Conservation (phyloP, 2,329 filamentous ascomycete species). For the Hawksworthiomyces lignivorus region DNA sequence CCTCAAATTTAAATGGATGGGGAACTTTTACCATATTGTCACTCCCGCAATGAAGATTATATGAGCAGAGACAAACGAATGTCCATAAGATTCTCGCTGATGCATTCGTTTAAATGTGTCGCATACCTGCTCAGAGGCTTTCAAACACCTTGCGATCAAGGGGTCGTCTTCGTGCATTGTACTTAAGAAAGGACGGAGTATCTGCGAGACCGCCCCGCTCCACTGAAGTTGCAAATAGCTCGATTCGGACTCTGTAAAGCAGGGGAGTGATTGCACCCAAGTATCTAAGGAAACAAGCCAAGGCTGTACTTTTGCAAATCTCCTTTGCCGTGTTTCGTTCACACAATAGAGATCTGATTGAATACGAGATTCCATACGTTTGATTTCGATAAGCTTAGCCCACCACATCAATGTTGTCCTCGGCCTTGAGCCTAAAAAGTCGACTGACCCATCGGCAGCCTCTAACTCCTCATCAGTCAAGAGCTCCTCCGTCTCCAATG, state of each 20-base stretch:
- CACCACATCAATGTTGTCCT: too few species aligned
- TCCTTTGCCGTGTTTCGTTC: conserved; percentile 33
- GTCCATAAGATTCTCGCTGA: conserved; percentile 30
- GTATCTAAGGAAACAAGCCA: conserved; percentile 37
- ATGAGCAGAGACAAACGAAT: conserved; percentile 34
- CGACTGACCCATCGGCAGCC: too few species aligned
- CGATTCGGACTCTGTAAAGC: not conserved
- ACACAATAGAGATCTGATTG: conserved; percentile 43
- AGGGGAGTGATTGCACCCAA: conserved; percentile 22
- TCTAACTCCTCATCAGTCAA: too few species aligned
- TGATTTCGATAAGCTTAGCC: conserved; percentile 38
- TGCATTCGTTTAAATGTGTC: conserved; percentile 33
- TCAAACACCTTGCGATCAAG: conserved; percentile 35
- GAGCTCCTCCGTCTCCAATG: too few species aligned
- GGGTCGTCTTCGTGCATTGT: conserved; percentile 36
- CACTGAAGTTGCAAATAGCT: conserved; percentile 41
- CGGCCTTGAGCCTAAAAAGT: too few species aligned
- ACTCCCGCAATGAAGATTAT: conserved; percentile 34
- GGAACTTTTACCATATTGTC: conserved; percentile 28
- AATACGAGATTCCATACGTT: conserved; percentile 40
- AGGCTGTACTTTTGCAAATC: conserved; percentile 37
- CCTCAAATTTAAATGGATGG: too few species aligned
- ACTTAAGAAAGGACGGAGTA: conserved; percentile 43
- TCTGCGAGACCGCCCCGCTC: conserved; percentile 38
- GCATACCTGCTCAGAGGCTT: conserved; percentile 32